phyloP scores from a whole-genome alignment of 2,329 filamentous ascomycete genomes.

The Cercospora nicotianae region DNA sequence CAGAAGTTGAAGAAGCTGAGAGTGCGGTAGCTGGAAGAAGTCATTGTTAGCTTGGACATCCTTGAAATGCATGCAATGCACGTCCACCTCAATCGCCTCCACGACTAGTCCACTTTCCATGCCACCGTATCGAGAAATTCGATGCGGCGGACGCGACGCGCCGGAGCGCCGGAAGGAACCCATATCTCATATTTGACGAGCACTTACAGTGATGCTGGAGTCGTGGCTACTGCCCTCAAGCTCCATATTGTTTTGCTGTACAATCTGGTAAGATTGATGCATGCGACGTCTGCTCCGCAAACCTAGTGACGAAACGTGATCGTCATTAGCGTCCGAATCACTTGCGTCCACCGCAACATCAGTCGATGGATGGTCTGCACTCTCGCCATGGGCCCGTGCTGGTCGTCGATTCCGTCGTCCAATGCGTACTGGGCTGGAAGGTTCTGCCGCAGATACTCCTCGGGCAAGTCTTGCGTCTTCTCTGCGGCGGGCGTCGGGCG shows the following conservation, averaged over 20 bases:
- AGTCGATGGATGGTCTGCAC: slow-evolving; percentile 20
- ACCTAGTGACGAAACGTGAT: slow-evolving; percentile 46
- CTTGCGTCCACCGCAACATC: slow-evolving; percentile 34
- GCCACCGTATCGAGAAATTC: background rate
- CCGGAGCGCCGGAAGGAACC: background rate
- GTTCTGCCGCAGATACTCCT: slow-evolving; percentile 55
- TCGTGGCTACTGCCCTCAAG: slow-evolving; percentile 59
- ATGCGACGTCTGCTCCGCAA: slow-evolving; percentile 59
- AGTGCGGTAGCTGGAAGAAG: slow-evolving; percentile 28
- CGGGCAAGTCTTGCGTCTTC: slow-evolving; percentile 57
- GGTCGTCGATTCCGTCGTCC: slow-evolving; percentile 18
- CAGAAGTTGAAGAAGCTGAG: slow-evolving; percentile 33
- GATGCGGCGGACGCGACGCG: background rate
- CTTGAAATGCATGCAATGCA: background rate
- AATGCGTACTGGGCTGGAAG: slow-evolving; percentile 33
- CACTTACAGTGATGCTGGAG: slow-evolving; percentile 53
- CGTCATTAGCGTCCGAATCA: slow-evolving; percentile 37
- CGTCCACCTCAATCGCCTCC: background rate
- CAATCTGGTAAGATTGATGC: slow-evolving; percentile 62
- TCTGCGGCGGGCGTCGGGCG: slow-evolving; percentile 59
- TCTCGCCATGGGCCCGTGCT: background rate
- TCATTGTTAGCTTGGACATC: background rate
- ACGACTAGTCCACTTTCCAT: background rate
- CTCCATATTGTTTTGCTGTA: slow-evolving; percentile 61
- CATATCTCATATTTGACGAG: background rate